Percentiles rank a stretch among this genome's conserved stretches.
Evolutionary conservation across 23 red algal species (phyloP).

Genomic region (Chondrus crispus): DNA sequence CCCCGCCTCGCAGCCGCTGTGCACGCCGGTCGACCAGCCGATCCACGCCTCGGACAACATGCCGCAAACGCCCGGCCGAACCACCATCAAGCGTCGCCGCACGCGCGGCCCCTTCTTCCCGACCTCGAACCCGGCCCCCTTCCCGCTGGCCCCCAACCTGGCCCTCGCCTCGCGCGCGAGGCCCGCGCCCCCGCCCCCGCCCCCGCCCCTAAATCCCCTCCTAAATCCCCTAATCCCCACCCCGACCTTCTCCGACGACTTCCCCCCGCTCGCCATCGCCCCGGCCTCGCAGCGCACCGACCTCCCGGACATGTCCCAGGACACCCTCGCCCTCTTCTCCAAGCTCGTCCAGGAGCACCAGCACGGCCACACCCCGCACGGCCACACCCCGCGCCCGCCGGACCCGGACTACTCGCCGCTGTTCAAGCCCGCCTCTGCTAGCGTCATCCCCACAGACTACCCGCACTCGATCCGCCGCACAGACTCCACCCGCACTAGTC

Average conservation of each 20-base stretch:
- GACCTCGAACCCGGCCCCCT: neutral
- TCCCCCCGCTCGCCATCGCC: neutral
- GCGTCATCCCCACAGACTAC: neutral
- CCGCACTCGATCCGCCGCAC: neutral
- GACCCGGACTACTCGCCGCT: neutral
- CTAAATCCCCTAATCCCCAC: too few relatives aligned
- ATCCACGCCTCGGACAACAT: neutral
- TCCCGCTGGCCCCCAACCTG: neutral
- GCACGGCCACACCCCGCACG: neutral
- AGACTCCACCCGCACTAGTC: neutral
- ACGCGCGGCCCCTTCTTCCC: neutral
- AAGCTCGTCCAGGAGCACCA: conserved; percentile 45
- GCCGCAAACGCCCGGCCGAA: conserved; percentile 17
- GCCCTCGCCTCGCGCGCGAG: neutral
- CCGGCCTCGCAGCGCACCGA: conserved; percentile 19
- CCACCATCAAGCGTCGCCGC: conserved; percentile 39
- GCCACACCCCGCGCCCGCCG: neutral
- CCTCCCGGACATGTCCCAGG: conserved; percentile 77
- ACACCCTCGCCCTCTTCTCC: conserved; percentile 63
- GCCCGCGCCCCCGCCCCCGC: neutral
- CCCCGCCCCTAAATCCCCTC: neutral
- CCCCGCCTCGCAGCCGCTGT: conserved; percentile 42
- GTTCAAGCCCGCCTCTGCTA: neutral
- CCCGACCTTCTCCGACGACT: neutral
- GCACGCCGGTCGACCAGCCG: conserved; percentile 55